Conservation (phyloP, 2,329 filamentous ascomycete genomes). For the Ceratocystis albifundus region DNA sequence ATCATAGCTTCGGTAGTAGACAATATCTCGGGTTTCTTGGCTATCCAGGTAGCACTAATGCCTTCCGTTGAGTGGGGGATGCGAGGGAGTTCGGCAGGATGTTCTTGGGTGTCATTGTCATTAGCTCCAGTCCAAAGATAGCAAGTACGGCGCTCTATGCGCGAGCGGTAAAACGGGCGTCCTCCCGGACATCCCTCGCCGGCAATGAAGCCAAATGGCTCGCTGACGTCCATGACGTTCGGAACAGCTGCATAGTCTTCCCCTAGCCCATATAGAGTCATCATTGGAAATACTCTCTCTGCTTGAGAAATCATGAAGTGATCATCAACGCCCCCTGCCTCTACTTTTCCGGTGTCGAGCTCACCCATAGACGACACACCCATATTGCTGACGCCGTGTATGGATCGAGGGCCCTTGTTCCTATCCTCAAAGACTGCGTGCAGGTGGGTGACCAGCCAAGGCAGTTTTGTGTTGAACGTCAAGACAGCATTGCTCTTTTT, state of each 20-base stretch:
- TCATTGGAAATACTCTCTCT: slow-evolving; percentile 60
- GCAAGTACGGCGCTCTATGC: slow-evolving; percentile 8
- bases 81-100: slow-evolving; percentile 38
- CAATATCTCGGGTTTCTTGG: slow-evolving; percentile 64
- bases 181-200: slow-evolving; percentile 82
- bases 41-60: slow-evolving; percentile 76
- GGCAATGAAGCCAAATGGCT: slow-evolving; percentile 68
- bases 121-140: slow-evolving; percentile 6
- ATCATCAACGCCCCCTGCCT: slow-evolving; percentile 72
- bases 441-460: slow-evolving; percentile 65
- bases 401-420: slow-evolving; percentile 64
- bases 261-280: slow-evolving; percentile 66
- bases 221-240: slow-evolving; percentile 85
- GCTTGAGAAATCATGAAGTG: slow-evolving; percentile 65
- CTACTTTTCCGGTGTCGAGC: slow-evolving; percentile 61
- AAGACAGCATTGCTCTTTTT: slow-evolving; percentile 62
- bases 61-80: slow-evolving; percentile 59
- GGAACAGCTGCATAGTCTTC: slow-evolving; percentile 65
- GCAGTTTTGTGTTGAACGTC: slow-evolving; percentile 76
- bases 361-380: slow-evolving; percentile 74
- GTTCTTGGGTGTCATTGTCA: slow-evolving; percentile 2
- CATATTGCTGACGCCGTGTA: slow-evolving; percentile 71
- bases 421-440: slow-evolving; percentile 63
- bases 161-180: slow-evolving; percentile 57
- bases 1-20: slow-evolving; percentile 63